phyloP scores from a whole-genome alignment of 352 stramenopile genomes.

The Discostella stelligera region DNA sequence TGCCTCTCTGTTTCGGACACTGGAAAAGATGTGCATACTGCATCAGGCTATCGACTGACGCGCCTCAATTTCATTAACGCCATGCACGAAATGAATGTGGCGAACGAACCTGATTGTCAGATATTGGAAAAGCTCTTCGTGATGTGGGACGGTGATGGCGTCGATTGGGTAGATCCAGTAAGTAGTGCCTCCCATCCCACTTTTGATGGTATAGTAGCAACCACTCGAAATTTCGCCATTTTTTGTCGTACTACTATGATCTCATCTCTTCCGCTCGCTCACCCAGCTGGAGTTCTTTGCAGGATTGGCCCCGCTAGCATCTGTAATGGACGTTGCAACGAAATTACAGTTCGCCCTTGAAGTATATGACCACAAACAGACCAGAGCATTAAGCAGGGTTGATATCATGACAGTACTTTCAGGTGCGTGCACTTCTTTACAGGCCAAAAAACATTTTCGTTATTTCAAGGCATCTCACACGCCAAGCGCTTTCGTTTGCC shows the following conservation, averaged over 20 bases:
- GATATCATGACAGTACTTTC: constrained; percentile 20
- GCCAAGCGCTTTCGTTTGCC: background rate
- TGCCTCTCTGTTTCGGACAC: constrained; percentile 29
- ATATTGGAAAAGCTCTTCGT: constrained; percentile 42
- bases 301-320: constrained; percentile 35
- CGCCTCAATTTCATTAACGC: constrained; percentile 21
- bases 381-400: constrained; percentile 18
- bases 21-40: constrained; percentile 18
- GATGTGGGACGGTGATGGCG: constrained; percentile 45
- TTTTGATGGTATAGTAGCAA: too few species aligned
- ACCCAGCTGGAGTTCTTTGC: constrained; percentile 40
- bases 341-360: constrained; percentile 43
- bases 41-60: constrained; percentile 26
- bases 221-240: too few species aligned
- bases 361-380: constrained; percentile 43
- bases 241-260: too few species aligned
- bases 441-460: too few species aligned
- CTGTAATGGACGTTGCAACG: constrained; percentile 37
- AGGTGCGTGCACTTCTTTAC: constrained; percentile 14
- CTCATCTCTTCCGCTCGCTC: background rate
- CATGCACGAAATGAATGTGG: constrained; percentile 27
- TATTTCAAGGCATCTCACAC: background rate
- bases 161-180: constrained; percentile 34
- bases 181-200: constrained; percentile 12
- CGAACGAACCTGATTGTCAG: constrained; percentile 27